These are phyloP conservation scores for Psidium friedrichsthalianum DNA, from an alignment of 345 rosid species.

Conservation along the genomic window DNA sequence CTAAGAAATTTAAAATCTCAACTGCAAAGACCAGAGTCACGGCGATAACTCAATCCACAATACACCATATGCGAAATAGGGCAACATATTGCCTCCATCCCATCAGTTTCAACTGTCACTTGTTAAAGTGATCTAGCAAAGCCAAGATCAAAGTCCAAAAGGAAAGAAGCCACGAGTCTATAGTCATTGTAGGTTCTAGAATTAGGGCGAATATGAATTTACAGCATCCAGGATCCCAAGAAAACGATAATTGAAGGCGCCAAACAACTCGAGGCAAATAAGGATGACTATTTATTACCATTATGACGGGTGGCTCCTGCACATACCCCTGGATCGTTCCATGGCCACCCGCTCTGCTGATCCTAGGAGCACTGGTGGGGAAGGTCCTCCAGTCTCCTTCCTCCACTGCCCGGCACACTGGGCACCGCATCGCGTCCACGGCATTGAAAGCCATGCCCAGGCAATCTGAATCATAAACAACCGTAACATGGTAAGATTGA, in stretches of 20 bases:
- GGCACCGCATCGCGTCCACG: slow-evolving; percentile 12
- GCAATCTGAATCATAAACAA: slow-evolving; percentile 6
- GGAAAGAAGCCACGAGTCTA: neutral
- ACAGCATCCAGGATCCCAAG: neutral
- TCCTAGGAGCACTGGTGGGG: neutral
- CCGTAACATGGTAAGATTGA: neutral
- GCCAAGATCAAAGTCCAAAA: neutral
- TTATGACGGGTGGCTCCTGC: neutral
- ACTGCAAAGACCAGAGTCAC: neutral
- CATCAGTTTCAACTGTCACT: neutral
- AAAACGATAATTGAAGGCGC: neutral
- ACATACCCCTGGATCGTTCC: neutral
- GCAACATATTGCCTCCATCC: neutral
- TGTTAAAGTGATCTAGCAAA: neutral
- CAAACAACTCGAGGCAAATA: neutral
- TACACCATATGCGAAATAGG: neutral
- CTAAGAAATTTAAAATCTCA: neutral
- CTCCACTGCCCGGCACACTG: slow-evolving; percentile 12
- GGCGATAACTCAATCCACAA: neutral
- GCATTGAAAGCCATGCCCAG: slow-evolving; percentile 18
- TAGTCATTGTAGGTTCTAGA: neutral
- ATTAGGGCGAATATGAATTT: neutral
- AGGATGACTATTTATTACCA: neutral
- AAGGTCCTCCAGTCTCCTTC: slow-evolving; percentile 9
- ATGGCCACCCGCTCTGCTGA: neutral